phyloP scores from a whole-genome alignment of 2,329 filamentous ascomycete genomes.

The Xylariales sp. region DNA sequence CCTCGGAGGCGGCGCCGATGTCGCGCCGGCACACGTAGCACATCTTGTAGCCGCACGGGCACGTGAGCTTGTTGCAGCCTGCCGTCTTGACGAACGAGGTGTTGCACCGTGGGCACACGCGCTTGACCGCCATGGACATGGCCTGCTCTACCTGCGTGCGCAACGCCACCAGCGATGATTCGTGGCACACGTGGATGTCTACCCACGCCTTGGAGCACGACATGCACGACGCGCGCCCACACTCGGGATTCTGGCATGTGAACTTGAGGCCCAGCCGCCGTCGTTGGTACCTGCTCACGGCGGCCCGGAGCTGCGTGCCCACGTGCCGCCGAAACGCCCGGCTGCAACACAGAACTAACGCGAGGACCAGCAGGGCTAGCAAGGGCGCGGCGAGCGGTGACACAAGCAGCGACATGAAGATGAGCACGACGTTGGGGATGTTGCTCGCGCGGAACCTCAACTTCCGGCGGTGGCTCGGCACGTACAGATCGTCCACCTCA shows the following conservation, averaged over 20 bases:
- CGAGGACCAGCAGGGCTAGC: slow-evolving; percentile 41
- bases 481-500: slow-evolving; percentile 75
- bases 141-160: slow-evolving; percentile 89
- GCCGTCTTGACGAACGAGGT: slow-evolving; percentile 89
- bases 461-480: slow-evolving; percentile 48
- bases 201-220: slow-evolving; percentile 78
- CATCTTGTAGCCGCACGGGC: slow-evolving; percentile 95
- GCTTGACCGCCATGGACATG: slow-evolving; percentile 90
- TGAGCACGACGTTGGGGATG: slow-evolving; percentile 33
- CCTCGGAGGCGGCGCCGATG: slow-evolving; percentile 56
- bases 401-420: slow-evolving; percentile 21
- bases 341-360: slow-evolving; percentile 36
- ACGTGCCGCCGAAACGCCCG: slow-evolving; percentile 37
- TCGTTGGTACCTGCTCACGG: slow-evolving; percentile 64
- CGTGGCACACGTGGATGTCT: slow-evolving; percentile 87
- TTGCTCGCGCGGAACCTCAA: slow-evolving; percentile 54
- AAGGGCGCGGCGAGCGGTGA: slow-evolving; percentile 30
- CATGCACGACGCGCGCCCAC: slow-evolving; percentile 70
- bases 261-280: slow-evolving; percentile 73
- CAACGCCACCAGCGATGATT: slow-evolving; percentile 74
- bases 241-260: slow-evolving; percentile 66
- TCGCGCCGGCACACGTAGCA: slow-evolving; percentile 92
- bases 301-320: slow-evolving; percentile 46
- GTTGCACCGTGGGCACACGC: slow-evolving; percentile 87
- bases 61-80: slow-evolving; percentile 96